Evolutionary conservation across 441 rosid genomes (phyloP).

Genomic region (Aquilaria agallochum): DNA sequence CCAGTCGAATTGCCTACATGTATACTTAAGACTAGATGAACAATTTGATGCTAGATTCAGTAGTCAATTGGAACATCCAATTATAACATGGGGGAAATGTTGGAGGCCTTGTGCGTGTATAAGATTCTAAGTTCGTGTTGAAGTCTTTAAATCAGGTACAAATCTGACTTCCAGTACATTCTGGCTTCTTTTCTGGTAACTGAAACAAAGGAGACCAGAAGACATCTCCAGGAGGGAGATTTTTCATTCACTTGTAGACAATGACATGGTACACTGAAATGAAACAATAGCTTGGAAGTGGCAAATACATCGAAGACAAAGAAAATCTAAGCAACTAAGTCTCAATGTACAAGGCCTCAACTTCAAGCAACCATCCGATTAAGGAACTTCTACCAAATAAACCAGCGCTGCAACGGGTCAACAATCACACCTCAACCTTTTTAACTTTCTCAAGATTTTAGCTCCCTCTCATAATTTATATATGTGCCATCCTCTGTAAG

Average conservation of each 20-base stretch:
- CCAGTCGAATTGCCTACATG: too few species aligned
- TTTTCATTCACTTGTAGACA: not conserved
- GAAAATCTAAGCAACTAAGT: slow-evolving; percentile 17
- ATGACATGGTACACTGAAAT: not conserved
- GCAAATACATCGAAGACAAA: slow-evolving; percentile 10
- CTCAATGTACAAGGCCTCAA: slow-evolving; percentile 27
- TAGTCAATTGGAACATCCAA: too few species aligned
- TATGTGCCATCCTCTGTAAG: slow-evolving; percentile 14
- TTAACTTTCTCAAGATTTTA: slow-evolving; percentile 5
- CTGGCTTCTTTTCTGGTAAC: too few species aligned
- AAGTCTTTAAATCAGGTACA: too few species aligned
- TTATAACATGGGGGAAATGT: too few species aligned
- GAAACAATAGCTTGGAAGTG: not conserved
- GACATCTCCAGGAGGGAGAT: not conserved
- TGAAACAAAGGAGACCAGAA: too few species aligned
- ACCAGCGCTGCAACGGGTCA: slow-evolving; percentile 5
- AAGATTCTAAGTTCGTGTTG: too few species aligned
- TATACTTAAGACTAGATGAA: too few species aligned
- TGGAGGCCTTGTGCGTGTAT: too few species aligned
- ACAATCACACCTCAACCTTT: too few species aligned
- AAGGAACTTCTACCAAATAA: slow-evolving; percentile 4
- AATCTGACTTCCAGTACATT: too few species aligned
- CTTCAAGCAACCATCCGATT: slow-evolving; percentile 12
- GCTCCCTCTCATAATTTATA: slow-evolving; percentile 1
- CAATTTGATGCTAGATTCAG: too few species aligned